Evolutionary conservation across 495 filamentous ascomycete species (phyloP), one percentile per base, ranked within the genome.

Genomic region (Penicillium pulvis): DNA sequence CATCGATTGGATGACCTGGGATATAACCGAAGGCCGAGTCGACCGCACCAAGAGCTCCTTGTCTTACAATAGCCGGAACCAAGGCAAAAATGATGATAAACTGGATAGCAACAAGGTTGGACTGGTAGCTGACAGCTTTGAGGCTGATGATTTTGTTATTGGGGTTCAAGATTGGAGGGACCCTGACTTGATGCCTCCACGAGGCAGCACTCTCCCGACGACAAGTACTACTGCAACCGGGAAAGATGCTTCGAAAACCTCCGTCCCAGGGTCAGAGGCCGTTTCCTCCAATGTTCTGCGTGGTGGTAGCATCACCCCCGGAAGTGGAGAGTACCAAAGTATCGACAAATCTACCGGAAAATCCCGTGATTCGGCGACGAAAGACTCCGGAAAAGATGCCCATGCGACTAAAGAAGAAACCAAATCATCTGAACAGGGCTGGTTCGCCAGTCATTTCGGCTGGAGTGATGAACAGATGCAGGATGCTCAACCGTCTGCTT

Each of bases 131-230:
- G 66, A 65, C 31, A 53, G 55, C 41, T 68, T 61, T 31, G 70
- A 79, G 43, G 79, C 75, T 8, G 90, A 93, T 72, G 86, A 83
- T 53, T 96, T 95, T 70, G 84, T 90, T n/a, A 96, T 95, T 68
- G 92, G 92, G 3, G 87, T 95, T 12, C 91, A 96, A 59, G 92
- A 96, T 63, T 96, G 92, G 92, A 85, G 91, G 55, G 92, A 96
- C 66, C 89, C 90, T 4, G 91, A 95, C 66, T 76, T 95, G 17
- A 81, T 91, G 47, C 67, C 71, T 31, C 58, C 73, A 10, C 75
- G 73, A 45, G 67, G 58, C 51, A 75, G 70, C 20, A 59, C 63
- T 8, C 59, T 71, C 35, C 54, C 55, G 58, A 72, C 56, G 19
- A 59, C 67, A 16, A 74, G 64, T 61, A 70, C 48, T 51, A 56